These are phyloP conservation scores for Chytriomyces sp. DNA, from an alignment of 192 early-diverging fungal species.

Conservation along the genomic window DNA sequence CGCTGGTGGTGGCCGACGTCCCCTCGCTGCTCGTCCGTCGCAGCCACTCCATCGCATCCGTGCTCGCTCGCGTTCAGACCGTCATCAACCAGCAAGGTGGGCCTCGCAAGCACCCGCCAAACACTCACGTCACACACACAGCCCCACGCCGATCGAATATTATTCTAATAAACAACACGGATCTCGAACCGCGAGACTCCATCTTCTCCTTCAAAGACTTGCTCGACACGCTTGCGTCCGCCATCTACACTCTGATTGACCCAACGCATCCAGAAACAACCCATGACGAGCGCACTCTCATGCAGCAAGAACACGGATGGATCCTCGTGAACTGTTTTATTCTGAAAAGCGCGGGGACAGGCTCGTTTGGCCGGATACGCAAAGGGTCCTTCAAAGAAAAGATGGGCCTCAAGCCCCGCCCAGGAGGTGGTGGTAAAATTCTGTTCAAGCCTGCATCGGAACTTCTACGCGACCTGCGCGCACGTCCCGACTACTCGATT, in stretches of 20 bases:
- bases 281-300: not conserved
- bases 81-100: no score
- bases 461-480: not conserved
- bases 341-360: not conserved
- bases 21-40: not conserved
- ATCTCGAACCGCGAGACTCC: not conserved
- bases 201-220: not conserved
- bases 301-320: constrained; percentile 3
- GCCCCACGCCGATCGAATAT: no score
- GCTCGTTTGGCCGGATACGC: constrained; percentile 2
- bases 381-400: constrained; percentile 10
- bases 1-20: not conserved
- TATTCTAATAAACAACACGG: not conserved
- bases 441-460: not conserved
- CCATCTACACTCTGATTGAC: not conserved
- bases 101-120: no score
- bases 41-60: not conserved
- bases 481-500: not conserved
- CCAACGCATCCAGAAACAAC: not conserved
- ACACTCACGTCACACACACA: no score
- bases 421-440: not conserved
- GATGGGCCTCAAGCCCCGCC: not conserved
- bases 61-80: no score
- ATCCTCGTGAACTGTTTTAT: constrained; percentile 3
- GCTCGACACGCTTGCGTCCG: constrained; percentile 4